Conservation (phyloP, 139 green algal species). For the Chlorella sorokiniana region DNA sequence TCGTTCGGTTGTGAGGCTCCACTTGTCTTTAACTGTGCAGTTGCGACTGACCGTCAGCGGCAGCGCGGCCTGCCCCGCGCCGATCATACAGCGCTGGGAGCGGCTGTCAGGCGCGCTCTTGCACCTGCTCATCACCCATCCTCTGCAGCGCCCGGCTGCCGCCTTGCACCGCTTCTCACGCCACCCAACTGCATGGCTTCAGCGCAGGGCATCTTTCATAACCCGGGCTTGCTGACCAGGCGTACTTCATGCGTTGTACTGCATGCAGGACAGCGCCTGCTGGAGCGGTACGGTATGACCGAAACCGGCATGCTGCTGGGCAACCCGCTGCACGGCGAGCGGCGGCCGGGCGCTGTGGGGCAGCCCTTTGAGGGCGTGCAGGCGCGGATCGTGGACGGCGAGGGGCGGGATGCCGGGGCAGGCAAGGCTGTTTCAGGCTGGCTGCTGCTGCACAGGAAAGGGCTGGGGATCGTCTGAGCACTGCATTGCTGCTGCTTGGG, state of each 20-base stretch:
- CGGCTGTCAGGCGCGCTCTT: constrained; percentile 41
- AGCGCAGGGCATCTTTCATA: neutral
- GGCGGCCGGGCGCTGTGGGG: constrained; percentile 81
- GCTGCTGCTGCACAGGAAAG: neutral
- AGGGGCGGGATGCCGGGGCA: constrained; percentile 12
- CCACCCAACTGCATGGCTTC: neutral
- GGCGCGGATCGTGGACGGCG: constrained; percentile 37
- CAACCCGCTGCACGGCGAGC: constrained; percentile 76
- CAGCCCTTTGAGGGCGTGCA: constrained; percentile 82
- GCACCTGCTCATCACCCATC: neutral
- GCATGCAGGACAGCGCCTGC: constrained; percentile 60
- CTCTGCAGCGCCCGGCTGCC: neutral
- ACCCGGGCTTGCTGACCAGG: neutral
- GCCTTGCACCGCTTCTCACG: neutral
- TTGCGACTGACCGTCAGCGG: constrained; percentile 87
- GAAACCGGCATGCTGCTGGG: constrained; percentile 97
- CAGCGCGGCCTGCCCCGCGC: constrained; percentile 86
- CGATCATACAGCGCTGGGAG: constrained; percentile 78
- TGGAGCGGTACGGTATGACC: constrained; percentile 99
- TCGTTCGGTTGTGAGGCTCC: too few relatives aligned
- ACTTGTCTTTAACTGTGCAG: neutral
- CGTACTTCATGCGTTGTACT: neutral
- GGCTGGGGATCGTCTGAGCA: neutral
- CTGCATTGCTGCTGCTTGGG: neutral
- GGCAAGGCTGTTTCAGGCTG: neutral